Percentiles rank a stretch among this genome's conserved stretches.
Evolutionary conservation across 83 land plant species (phyloP).

Genomic region (Picea abies): DNA sequence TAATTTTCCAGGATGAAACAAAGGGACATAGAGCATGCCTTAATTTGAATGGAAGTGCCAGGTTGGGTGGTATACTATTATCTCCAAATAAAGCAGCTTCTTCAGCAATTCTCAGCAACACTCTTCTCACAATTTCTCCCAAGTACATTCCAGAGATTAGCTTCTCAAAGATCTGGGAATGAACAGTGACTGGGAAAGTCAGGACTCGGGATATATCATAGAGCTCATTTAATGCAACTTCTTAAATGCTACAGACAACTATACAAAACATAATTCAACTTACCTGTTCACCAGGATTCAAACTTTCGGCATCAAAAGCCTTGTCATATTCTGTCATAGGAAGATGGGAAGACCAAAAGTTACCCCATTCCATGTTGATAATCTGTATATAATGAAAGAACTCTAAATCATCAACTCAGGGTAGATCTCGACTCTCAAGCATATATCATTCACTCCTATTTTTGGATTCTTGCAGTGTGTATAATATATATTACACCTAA

Average conservation of each 20-base stretch:
- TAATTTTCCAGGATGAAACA: too few relatives aligned
- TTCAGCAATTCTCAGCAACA: conserved; percentile 64
- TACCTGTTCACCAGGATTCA: conserved; percentile 87
- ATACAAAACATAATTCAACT: background rate
- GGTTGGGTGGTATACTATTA: conserved; percentile 39
- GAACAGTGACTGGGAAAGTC: background rate
- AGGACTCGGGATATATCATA: background rate
- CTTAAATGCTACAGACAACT: background rate
- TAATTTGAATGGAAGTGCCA: conserved; percentile 47
- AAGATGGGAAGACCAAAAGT: conserved; percentile 73
- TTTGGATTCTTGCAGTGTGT: too few relatives aligned
- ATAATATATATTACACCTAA: too few relatives aligned
- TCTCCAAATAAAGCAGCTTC: conserved; percentile 58
- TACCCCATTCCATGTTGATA: conserved; percentile 91
- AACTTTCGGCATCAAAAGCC: conserved; percentile 76
- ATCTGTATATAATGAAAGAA: conserved; percentile 36
- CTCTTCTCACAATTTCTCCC: conserved; percentile 85
- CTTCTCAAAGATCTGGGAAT: conserved; percentile 74
- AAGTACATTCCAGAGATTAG: conserved; percentile 84
- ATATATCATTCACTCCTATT: background rate
- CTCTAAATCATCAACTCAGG: background rate
- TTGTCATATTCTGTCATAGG: conserved; percentile 72
- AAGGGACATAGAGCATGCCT: conserved; percentile 26
- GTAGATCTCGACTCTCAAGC: background rate
- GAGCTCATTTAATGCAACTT: background rate